phyloP scores from a whole-genome alignment of 2,329 filamentous ascomycete species.

The Coccinonectria pachysandricola region DNA sequence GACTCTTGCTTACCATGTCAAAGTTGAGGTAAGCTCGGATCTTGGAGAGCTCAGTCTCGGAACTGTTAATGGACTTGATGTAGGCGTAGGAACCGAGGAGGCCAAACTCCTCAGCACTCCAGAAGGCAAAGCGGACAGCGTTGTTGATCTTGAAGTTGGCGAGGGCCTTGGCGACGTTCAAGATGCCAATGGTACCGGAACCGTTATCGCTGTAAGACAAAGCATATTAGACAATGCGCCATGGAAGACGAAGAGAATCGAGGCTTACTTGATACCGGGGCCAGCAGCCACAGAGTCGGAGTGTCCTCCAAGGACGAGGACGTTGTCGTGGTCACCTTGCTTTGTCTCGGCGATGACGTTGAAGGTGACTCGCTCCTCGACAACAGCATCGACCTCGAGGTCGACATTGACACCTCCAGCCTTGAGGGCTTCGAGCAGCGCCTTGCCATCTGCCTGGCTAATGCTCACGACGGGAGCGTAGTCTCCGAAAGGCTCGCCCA shows the following conservation, averaged over 20 bases:
- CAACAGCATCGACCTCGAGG: slow-evolving; percentile 35
- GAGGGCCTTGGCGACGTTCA: slow-evolving; percentile 35
- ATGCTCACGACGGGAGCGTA: slow-evolving; percentile 46
- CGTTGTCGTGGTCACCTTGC: slow-evolving; percentile 37
- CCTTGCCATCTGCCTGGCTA: slow-evolving; percentile 33
- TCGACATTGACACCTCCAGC: slow-evolving; percentile 23
- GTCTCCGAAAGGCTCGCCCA: slow-evolving; percentile 35
- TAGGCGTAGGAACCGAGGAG: slow-evolving; percentile 40
- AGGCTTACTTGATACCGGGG: slow-evolving; percentile 44
- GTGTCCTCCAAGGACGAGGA: slow-evolving; percentile 37
- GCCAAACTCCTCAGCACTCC: slow-evolving; percentile 42
- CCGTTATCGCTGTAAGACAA: slow-evolving; percentile 38
- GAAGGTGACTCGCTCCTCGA: slow-evolving; percentile 37
- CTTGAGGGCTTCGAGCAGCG: slow-evolving; percentile 21
- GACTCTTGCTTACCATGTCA: slow-evolving; percentile 42
- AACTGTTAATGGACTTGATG: slow-evolving; percentile 29
- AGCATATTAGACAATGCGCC: no score
- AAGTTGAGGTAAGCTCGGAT: slow-evolving; percentile 47
- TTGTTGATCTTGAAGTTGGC: slow-evolving; percentile 35
- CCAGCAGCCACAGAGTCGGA: slow-evolving; percentile 38
- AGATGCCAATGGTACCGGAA: slow-evolving; percentile 38
- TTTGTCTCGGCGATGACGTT: slow-evolving; percentile 42
- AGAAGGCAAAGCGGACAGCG: slow-evolving; percentile 39
- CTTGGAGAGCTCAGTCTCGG: slow-evolving; percentile 36
- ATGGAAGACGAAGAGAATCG: no score